Base-by-base conservation (phyloP, 352 stramenopile genomes). In the Globisporangium barbulae region DNA sequence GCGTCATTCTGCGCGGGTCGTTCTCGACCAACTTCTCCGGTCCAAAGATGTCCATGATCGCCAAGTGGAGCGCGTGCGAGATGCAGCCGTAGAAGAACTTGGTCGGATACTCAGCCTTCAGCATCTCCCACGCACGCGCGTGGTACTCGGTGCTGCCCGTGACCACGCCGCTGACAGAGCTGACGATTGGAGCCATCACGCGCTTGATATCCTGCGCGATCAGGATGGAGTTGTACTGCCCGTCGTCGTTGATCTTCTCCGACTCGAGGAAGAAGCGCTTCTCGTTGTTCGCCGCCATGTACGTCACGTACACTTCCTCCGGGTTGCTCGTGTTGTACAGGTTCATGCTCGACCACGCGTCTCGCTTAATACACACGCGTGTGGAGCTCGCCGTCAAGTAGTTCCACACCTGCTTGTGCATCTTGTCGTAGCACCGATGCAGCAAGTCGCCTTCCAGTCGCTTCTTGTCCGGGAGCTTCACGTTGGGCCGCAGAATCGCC, bases 11-110 rank as follows among this genome's bases (percentile, higher is more conserved):
- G 39, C 81, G 73, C 7, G 81, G 79, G 59, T 93, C 85, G 66
- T 91, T 80, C 13, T 91, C 83, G 15, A 93, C 41, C 17, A 63
- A 76, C 65, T 90, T 88, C 30, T 91, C 75, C 6, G 83, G 79
- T 0, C 82, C 80, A 57, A 94, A 92, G 45, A 94, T 89, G 63
- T 94, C 85, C 79, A 88, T 89, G 61, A 94, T 90, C 30, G 78
- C 81, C 44, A 94, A 59, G 49, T 94, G 83, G 2, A 94, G 73
- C 30, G 85, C 85, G 54, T 94, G 81, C 19, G 79, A 89, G 67
- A 91, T 91, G 59, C 85, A 94, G 6, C 85, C 85, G 48, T 94
- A 94, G 63, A 94, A 94, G 56, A 94, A 94, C 68, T 92, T 94
- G 55, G 85, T 92, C 49, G 85, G 85, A 60, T 87, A 92, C 65